Percentiles rank a stretch among this genome's conserved stretches.
These are phyloP conservation scores for Xylaria sp. DNA, from an alignment of 2,329 filamentous ascomycete genomes.

Conservation along the genomic window DNA sequence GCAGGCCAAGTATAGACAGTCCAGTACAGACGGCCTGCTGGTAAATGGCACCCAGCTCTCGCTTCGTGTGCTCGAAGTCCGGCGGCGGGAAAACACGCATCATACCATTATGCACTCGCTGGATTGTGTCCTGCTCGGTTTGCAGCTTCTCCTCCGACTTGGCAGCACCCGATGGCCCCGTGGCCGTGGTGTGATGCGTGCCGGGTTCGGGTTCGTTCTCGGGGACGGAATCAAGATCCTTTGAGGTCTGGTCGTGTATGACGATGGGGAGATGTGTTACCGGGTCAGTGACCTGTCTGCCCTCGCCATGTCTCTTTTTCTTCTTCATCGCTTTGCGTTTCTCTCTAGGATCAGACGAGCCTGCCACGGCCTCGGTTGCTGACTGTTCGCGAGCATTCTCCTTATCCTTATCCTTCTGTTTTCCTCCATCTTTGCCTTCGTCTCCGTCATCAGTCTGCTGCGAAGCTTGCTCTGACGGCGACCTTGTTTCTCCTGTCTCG, in stretches of 20 bases:
- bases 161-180: conserved; percentile 52
- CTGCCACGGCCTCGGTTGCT: conserved; percentile 53
- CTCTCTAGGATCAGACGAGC: conserved; percentile 57
- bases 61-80: conserved; percentile 56
- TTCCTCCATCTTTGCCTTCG: conserved; percentile 16
- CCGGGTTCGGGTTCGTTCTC: conserved; percentile 53
- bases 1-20: conserved; percentile 50
- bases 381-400: conserved; percentile 41
- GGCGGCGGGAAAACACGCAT: conserved; percentile 61
- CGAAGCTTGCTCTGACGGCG: conserved; percentile 28
- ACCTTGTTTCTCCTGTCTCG: conserved; percentile 33
- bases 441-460: conserved; percentile 9
- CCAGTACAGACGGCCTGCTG: conserved; percentile 53
- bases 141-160: conserved; percentile 56
- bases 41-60: conserved; percentile 49
- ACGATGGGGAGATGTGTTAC: conserved; percentile 76
- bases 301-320: conserved; percentile 57
- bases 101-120: conserved; percentile 56
- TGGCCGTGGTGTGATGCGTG: conserved; percentile 52
- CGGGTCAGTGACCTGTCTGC: conserved; percentile 76
- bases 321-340: conserved; percentile 63
- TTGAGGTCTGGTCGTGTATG: conserved; percentile 75
- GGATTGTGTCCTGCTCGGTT: conserved; percentile 51
- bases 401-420: conserved; percentile 25
- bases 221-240: conserved; percentile 62